phyloP scores from a whole-genome alignment of 2,329 filamentous ascomycete species.

The Fusarium chuoi region DNA sequence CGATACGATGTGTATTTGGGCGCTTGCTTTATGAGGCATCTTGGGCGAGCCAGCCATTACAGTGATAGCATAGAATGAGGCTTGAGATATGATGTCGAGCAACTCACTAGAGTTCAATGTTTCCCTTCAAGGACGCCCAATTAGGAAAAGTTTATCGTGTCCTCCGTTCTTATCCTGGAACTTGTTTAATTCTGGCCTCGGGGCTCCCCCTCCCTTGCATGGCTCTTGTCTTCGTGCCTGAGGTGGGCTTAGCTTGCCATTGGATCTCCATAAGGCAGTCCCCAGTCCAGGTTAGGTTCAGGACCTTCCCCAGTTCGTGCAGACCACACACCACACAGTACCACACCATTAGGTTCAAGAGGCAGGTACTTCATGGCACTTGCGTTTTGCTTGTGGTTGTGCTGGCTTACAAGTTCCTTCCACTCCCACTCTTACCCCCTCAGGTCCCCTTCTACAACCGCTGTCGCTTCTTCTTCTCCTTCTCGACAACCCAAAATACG shows the following conservation, averaged over 20 bases:
- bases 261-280: constrained; percentile 17
- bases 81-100: constrained; percentile 4
- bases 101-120: constrained; percentile 9
- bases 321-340: constrained; percentile 21
- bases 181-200: constrained; percentile 11
- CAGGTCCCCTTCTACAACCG: constrained; percentile 10
- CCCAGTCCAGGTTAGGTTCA: background rate
- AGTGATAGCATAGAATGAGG: constrained; percentile 24
- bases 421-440: constrained; percentile 24
- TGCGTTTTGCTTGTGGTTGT: constrained; percentile 10
- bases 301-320: constrained; percentile 28
- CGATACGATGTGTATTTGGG: background rate
- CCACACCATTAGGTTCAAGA: constrained; percentile 8
- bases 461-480: constrained; percentile 4
- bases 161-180: constrained; percentile 12
- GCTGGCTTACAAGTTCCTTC: constrained; percentile 37
- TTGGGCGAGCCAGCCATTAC: background rate
- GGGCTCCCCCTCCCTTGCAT: constrained; percentile 27
- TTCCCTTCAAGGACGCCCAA: constrained; percentile 12
- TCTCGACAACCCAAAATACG: constrained; percentile 6
- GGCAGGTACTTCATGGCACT: constrained; percentile 20
- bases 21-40: constrained; percentile 9
- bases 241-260: constrained; percentile 21
- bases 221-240: constrained; percentile 21
- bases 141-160: constrained; percentile 24